These are phyloP conservation scores for Blastobotrys illinoisensis DNA, from an alignment of 1,139 yeast genomes.

Conservation along the genomic window DNA sequence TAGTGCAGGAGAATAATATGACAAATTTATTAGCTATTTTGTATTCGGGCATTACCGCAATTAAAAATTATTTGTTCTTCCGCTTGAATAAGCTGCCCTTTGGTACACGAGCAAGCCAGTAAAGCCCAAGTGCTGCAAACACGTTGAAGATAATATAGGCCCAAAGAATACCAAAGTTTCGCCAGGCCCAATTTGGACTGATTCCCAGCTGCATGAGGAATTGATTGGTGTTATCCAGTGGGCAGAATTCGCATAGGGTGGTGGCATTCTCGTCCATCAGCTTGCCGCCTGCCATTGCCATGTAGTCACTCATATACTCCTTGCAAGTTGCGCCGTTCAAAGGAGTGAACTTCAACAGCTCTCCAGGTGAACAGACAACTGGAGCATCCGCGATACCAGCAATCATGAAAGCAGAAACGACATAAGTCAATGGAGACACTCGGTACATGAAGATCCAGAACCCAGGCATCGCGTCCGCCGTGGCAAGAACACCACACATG, in stretches of 20 bases:
- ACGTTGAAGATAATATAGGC: slow-evolving; percentile 50
- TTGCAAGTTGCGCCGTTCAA: slow-evolving; percentile 58
- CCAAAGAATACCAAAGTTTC: slow-evolving; percentile 54
- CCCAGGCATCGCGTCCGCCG: slow-evolving; percentile 53
- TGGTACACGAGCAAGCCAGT: slow-evolving; percentile 80
- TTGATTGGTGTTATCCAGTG: slow-evolving; percentile 48
- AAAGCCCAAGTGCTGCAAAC: slow-evolving; percentile 47
- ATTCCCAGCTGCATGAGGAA: slow-evolving; percentile 45
- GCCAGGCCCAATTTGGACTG: slow-evolving; percentile 47
- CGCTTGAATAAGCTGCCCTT: slow-evolving; percentile 29
- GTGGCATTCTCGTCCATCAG: slow-evolving; percentile 49
- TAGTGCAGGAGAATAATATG: no score
- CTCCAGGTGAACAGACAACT: slow-evolving; percentile 49
- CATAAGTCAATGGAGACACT: slow-evolving; percentile 64
- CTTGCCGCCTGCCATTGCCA: slow-evolving; percentile 45
- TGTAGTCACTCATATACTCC: slow-evolving; percentile 42
- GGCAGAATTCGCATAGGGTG: slow-evolving; percentile 54
- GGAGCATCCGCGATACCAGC: slow-evolving; percentile 49
- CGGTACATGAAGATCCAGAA: slow-evolving; percentile 70
- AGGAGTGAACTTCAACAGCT: slow-evolving; percentile 49
- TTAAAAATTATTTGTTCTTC: slow-evolving; percentile 2
- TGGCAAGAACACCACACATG: slow-evolving; percentile 79
- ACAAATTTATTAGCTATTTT: not conserved
- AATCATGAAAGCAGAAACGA: slow-evolving; percentile 54
- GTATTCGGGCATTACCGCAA: not conserved